These are phyloP conservation scores for Lichtheimia hyalospora DNA, from an alignment of 371 early-diverging fungal genomes.

Conservation along the genomic window DNA sequence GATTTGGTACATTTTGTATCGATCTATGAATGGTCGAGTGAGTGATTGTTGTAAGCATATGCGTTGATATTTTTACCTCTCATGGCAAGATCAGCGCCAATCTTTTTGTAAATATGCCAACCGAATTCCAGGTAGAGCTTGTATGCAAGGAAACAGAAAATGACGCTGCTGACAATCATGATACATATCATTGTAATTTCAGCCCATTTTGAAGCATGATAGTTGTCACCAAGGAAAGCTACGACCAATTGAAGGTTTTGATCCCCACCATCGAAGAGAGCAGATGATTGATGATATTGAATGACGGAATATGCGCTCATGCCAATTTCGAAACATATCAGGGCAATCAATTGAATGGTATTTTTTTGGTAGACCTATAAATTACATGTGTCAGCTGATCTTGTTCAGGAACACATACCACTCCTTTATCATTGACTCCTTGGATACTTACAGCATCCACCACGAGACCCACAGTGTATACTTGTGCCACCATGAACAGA, in stretches of 20 bases:
- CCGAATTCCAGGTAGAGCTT: conserved; percentile 54
- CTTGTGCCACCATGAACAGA: conserved; percentile 47
- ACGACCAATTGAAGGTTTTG: conserved; percentile 19
- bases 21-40: conserved; percentile 38
- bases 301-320: conserved; percentile 49
- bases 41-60: no score
- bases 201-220: conserved; percentile 46
- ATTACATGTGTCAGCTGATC: not conserved
- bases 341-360: conserved; percentile 52
- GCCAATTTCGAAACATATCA: conserved; percentile 49
- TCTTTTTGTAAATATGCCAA: conserved; percentile 93
- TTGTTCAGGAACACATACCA: not conserved
- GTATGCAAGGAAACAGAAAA: conserved; percentile 45
- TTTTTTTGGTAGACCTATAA: conserved; percentile 50
- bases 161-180: conserved; percentile 33
- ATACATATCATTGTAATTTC: conserved; percentile 44
- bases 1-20: conserved; percentile 84
- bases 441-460: conserved; percentile 48
- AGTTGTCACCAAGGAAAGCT: conserved; percentile 30
- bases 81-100: conserved; percentile 90
- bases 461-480: conserved; percentile 44
- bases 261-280: conserved; percentile 34
- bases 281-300: conserved; percentile 49
- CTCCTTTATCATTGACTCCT: not conserved
- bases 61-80: conserved; percentile 51